Conservation (phyloP, 2,329 filamentous ascomycete species). For the Monosporascus sp. region DNA sequence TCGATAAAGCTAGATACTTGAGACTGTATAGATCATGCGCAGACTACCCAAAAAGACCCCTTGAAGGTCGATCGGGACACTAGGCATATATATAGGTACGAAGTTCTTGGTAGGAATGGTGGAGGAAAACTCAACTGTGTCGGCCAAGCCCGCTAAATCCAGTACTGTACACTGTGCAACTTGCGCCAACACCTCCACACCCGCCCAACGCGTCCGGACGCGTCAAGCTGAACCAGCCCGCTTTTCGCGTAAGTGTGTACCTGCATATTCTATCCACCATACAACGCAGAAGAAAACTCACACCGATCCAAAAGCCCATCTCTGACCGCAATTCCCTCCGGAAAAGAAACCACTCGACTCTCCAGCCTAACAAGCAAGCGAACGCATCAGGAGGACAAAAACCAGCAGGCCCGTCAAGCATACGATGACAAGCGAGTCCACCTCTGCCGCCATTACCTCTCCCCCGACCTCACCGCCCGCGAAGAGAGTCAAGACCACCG, state of each 20-base stretch:
- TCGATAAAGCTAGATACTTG: no score
- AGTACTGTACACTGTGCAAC: background rate
- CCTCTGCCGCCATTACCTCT: slow-evolving; percentile 34
- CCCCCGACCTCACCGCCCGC: slow-evolving; percentile 68
- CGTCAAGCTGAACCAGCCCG: background rate
- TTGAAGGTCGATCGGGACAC: no score
- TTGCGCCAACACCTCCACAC: background rate
- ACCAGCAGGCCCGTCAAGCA: slow-evolving; percentile 3
- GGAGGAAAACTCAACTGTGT: background rate
- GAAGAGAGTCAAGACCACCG: slow-evolving; percentile 67
- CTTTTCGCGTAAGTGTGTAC: background rate
- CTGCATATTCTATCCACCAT: background rate
- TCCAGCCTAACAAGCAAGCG: background rate
- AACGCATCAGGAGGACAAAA: no score
- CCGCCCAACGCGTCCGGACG: background rate
- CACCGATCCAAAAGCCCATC: background rate
- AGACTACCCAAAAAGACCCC: no score
- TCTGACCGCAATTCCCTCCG: background rate
- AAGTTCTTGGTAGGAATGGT: no score
- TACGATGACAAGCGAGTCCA: slow-evolving; percentile 24
- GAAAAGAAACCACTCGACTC: background rate
- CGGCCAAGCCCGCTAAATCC: background rate
- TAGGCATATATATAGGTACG: no score
- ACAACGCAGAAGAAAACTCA: background rate
- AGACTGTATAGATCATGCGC: no score